Conservation (phyloP, 305 asterid genomes). For the Rubia balearica region DNA sequence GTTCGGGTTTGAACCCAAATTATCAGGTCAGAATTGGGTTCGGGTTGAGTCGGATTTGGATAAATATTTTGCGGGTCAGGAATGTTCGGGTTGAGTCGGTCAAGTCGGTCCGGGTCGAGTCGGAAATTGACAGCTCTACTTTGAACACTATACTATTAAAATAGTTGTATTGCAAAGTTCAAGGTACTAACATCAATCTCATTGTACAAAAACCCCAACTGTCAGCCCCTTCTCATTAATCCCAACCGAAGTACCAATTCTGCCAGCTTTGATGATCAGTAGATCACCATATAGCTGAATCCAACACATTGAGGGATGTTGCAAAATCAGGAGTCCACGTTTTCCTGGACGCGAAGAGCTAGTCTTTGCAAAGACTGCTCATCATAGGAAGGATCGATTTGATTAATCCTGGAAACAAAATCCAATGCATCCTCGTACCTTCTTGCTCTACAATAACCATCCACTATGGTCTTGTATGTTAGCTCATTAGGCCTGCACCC, state of each 20-base stretch:
- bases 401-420: slow-evolving; percentile 47
- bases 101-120: too few species aligned
- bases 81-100: too few species aligned
- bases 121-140: too few species aligned
- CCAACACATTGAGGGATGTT: not conserved
- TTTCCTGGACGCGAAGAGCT: slow-evolving; percentile 48
- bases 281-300: not conserved
- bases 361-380: slow-evolving; percentile 62
- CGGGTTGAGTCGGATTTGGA: too few species aligned
- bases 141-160: not conserved
- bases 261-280: not conserved
- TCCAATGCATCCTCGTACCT: slow-evolving; percentile 63
- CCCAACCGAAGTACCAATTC: not conserved
- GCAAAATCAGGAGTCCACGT: slow-evolving; percentile 45
- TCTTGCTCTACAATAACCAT: slow-evolving; percentile 83
- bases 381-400: slow-evolving; percentile 38
- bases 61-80: too few species aligned
- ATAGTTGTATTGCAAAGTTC: not conserved
- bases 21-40: too few species aligned
- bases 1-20: too few species aligned
- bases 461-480: slow-evolving; percentile 63
- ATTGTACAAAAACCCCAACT: not conserved
- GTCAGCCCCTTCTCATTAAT: not conserved
- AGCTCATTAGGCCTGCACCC: slow-evolving; percentile 81
- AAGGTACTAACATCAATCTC: not conserved